phyloP scores from a whole-genome alignment of 768 basidiomycete species.

The Leucosporidium scottii region DNA sequence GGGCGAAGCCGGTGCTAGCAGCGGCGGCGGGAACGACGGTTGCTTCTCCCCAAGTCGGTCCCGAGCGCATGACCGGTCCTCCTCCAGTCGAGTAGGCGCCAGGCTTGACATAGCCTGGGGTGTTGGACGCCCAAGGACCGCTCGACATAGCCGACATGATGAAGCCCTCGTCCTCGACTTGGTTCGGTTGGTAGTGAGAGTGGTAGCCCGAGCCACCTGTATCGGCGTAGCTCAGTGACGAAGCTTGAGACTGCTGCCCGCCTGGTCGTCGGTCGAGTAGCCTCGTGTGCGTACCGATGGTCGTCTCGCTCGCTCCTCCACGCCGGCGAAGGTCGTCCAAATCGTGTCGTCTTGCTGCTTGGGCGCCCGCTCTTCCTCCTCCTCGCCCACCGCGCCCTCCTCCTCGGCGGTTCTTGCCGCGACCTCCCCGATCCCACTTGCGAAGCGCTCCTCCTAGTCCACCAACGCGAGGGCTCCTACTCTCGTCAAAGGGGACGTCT shows the following conservation, averaged over 20 bases:
- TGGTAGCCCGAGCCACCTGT: constrained; percentile 12
- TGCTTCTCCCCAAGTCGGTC: constrained; percentile 26
- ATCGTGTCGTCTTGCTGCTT: constrained; percentile 18
- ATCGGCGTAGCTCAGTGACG: constrained; percentile 46
- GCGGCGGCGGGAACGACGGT: constrained; percentile 15
- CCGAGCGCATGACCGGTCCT: constrained; percentile 18
- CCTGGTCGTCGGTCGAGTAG: constrained; percentile 47
- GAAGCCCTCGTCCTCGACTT: constrained; percentile 63
- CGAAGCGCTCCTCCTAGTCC: constrained; percentile 81
- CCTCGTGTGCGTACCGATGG: constrained; percentile 20
- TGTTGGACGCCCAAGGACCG: constrained; percentile 13
- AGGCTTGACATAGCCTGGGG: constrained; percentile 21
- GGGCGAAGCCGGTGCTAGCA: constrained; percentile 20
- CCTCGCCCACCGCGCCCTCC: constrained; percentile 32
- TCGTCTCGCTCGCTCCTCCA: constrained; percentile 16
- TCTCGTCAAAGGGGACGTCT: constrained; percentile 73
- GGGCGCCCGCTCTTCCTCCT: constrained; percentile 17
- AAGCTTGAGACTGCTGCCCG: constrained; percentile 61
- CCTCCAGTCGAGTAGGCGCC: constrained; percentile 19
- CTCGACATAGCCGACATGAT: constrained; percentile 92
- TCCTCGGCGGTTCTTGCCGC: constrained; percentile 38
- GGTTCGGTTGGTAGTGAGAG: constrained; percentile 49
- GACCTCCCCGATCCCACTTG: constrained; percentile 48
- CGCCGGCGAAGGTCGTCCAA: neutral
- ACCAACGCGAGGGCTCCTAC: constrained; percentile 67